Base-by-base conservation (phyloP, 768 basidiomycete species). In the Fistulinella prunicolor region DNA sequence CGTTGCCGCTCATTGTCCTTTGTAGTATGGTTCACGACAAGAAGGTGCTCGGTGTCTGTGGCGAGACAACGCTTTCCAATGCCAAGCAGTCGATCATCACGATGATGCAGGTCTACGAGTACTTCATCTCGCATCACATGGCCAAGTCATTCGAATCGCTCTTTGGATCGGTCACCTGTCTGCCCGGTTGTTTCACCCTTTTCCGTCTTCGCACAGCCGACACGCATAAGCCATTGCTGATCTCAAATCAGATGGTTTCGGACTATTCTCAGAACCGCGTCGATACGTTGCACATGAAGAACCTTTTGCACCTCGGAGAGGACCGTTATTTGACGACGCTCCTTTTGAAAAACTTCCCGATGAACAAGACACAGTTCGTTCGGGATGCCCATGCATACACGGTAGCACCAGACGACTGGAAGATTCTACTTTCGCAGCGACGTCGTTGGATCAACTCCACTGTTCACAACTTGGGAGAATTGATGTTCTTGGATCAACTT, bases 381-480 rank as follows among this genome's bases (percentile, higher is more conserved):
- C 84, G 92, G 6, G 94, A 96, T 58, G 94, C 96, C 1, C 86
- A 91, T 63, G 96, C 94, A 0, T 88, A 79, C 64, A 98, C 95
- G 0, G 89, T 97, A 14, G 95, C 95, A 3, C 95, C 95, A 0
- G 94, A 95, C 58, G 89, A 93, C 57, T 96, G 93, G 92, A 85
- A 84, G 65, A 85, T 97, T 21, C 69, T 99, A 44, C 72, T 99
- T 19, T 96, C 93, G 8, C 96, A 99, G 64, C 86, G 95, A 73
- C 89, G 95, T 70, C 89, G 96, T 59, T 99, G 96, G 95, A 99
- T 99, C 71, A 99, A 99, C 74, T 98, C 95, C 16, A 99, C 95
- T 0, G 83, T 99, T 10, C 95, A 99, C 73, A 99, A 99, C 69
- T 72, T 99, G 46, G 90, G 86, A 42, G 95, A 98, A 62, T 75